Conservation (phyloP, 768 basidiomycete species). For the Cyclocybe aegerita region DNA sequence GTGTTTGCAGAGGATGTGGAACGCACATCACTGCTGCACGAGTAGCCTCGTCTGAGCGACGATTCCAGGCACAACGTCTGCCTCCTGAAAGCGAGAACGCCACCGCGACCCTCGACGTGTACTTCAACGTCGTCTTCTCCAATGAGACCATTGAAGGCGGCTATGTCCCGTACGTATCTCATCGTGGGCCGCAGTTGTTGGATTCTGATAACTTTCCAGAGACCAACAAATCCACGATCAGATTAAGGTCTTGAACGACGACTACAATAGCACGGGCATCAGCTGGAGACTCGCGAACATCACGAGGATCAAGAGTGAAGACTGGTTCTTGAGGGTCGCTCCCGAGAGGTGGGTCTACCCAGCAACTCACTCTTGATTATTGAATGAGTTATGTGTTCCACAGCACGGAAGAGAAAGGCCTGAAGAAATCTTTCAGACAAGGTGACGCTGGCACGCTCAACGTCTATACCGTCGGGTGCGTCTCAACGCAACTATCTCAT, state of each 20-base stretch:
- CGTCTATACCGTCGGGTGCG: constrained; percentile 49
- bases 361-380: neutral
- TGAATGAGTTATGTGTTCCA: neutral
- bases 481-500: neutral
- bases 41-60: constrained; percentile 32
- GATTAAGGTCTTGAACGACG: constrained; percentile 38
- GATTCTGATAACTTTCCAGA: constrained; percentile 15
- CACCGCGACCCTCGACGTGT: constrained; percentile 33
- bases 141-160: constrained; percentile 38
- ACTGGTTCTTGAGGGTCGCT: constrained; percentile 48
- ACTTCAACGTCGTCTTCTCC: constrained; percentile 44
- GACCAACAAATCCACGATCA: constrained; percentile 33
- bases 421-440: constrained; percentile 42
- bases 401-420: constrained; percentile 35
- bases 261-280: constrained; percentile 38
- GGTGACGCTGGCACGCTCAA: constrained; percentile 44
- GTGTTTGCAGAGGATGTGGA: constrained; percentile 32
- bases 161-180: constrained; percentile 34
- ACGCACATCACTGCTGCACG: constrained; percentile 32
- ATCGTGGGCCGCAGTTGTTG: neutral
- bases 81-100: constrained; percentile 25
- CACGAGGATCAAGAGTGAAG: constrained; percentile 39
- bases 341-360: constrained; percentile 26
- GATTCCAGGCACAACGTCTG: constrained; percentile 34
- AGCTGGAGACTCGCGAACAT: constrained; percentile 40